Evolutionary conservation across 2,329 filamentous ascomycete genomes (phyloP), one percentile per base, ranked within the genome.

Genomic region (Penicillium sp.): DNA sequence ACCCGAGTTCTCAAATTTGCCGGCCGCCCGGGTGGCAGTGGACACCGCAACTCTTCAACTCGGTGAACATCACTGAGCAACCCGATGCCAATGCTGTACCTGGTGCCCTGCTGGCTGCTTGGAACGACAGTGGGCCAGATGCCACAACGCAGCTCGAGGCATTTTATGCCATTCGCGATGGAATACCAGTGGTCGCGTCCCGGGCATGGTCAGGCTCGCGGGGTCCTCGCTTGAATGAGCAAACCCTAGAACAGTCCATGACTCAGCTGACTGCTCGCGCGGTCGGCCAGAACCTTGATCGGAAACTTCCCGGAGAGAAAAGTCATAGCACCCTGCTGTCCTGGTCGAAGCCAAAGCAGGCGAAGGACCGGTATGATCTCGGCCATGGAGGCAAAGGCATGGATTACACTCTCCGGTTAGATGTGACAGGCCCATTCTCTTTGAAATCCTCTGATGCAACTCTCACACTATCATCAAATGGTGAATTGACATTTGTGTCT

Each of bases 111-210:
- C 71, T 76, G 3, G 77, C 82, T 1, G 66, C 81, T 4, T 83
- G 82, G 82, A 83, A 83, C 54, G 81, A 84, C 57, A 82, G 79
- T 47, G 81, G 81, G 1, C 71, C 77, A 0, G 82, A 83, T 56
- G 77, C 80, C 3, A 77, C 77, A 0, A 78, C 79, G 0, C 80
- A 80, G 53, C 74, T 79, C 1, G 81, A 84, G 61, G 75, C 79
- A 0, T 84, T 81, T 57, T 82, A 82, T 56, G 73, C 79, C 1
- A 79, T 81, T 67, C 71, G 77, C 2, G 57, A 78, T n/a, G 79
- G 79, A 0, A 75, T 83, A 16, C 79, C 81, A 0, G 77, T 80
- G 0, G 68, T 83, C 13, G 81, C 73, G 0, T 78, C 83, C 54
- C 81, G 82, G 60, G 77, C 82, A 55, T 84, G 81, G 81, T 76